Evolutionary conservation across 2,329 filamentous ascomycete genomes (phyloP).

Genomic region (Orbilia blumenaviensis): DNA sequence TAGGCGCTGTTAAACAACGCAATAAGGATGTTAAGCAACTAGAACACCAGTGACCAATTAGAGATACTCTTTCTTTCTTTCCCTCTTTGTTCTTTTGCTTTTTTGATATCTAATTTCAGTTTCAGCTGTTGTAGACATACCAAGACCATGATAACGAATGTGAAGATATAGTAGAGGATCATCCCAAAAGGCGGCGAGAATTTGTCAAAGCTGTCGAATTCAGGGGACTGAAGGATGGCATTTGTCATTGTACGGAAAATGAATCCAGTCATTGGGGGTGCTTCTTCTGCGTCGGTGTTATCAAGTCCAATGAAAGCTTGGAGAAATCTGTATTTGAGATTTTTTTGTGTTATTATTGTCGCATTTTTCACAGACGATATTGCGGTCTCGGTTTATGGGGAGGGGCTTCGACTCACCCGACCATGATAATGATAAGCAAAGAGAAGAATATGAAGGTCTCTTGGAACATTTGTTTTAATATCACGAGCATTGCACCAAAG

Average conservation of each 20-base stretch:
- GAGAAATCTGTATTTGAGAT: constrained; percentile 70
- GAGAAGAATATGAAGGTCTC: constrained; percentile 77
- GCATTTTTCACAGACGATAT: not conserved
- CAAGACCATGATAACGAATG: constrained; percentile 94
- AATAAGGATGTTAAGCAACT: constrained; percentile 85
- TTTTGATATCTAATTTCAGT: no score
- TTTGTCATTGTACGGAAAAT: constrained; percentile 86
- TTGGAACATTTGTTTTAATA: constrained; percentile 75
- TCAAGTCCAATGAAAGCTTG: constrained; percentile 94
- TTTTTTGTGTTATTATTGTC: constrained; percentile 46
- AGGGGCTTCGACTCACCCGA: constrained; percentile 63
- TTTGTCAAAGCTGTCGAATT: constrained; percentile 85
- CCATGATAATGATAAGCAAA: constrained; percentile 80
- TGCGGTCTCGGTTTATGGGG: no score
- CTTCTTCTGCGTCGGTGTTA: constrained; percentile 66
- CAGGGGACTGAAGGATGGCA: constrained; percentile 87
- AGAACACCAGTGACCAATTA: not conserved
- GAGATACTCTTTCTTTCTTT: not conserved
- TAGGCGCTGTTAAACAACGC: constrained; percentile 97
- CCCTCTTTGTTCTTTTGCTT: no score
- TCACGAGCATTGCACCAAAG: constrained; percentile 97
- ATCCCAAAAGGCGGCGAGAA: constrained; percentile 94
- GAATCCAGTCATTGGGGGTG: constrained; percentile 73
- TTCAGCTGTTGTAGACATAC: constrained; percentile 12
- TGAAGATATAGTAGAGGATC: constrained; percentile 96